Percentiles rank a stretch among this genome's conserved stretches.
These are phyloP conservation scores for Wickerhamomyces sp. DNA, from an alignment of 1,139 yeast species.

Conservation along the genomic window DNA sequence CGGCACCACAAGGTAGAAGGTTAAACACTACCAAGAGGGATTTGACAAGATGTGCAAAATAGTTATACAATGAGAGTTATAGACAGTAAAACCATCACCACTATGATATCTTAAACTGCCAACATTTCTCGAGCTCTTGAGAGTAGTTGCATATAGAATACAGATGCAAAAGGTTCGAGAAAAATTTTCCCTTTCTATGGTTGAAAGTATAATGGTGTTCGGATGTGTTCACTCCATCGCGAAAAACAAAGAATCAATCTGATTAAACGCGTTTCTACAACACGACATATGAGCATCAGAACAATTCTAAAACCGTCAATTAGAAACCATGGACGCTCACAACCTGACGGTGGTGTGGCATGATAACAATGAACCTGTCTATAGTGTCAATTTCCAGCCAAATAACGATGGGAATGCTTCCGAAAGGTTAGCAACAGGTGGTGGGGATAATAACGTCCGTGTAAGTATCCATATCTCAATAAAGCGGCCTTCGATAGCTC, in stretches of 20 bases:
- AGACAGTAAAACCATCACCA: background rate
- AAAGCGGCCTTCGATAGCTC: background rate
- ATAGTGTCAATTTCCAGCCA: constrained; percentile 77
- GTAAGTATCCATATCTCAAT: constrained; percentile 38
- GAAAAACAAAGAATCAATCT: background rate
- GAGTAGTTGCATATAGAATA: no score
- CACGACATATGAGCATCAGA: no score
- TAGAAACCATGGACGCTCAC: constrained; percentile 5
- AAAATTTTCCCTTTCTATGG: no score
- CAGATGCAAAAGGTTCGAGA: background rate
- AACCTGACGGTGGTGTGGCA: constrained; percentile 50
- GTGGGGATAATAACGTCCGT: constrained; percentile 89
- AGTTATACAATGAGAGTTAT: background rate
- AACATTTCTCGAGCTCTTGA: no score
- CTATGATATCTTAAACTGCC: background rate
- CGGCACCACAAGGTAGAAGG: constrained; percentile 27
- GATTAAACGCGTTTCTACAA: no score
- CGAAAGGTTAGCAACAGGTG: constrained; percentile 74
- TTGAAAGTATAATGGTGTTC: background rate
- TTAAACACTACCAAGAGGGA: constrained; percentile 22
- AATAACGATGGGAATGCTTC: constrained; percentile 21
- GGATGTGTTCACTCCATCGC: background rate
- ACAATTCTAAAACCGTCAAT: background rate
- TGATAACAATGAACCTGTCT: constrained; percentile 75
- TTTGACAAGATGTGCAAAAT: constrained; percentile 26